A percentile compares a stretch with the other conserved stretches of the same genome.
phyloP scores from a whole-genome alignment of 441 rosid species.

The Daphne laureola region DNA sequence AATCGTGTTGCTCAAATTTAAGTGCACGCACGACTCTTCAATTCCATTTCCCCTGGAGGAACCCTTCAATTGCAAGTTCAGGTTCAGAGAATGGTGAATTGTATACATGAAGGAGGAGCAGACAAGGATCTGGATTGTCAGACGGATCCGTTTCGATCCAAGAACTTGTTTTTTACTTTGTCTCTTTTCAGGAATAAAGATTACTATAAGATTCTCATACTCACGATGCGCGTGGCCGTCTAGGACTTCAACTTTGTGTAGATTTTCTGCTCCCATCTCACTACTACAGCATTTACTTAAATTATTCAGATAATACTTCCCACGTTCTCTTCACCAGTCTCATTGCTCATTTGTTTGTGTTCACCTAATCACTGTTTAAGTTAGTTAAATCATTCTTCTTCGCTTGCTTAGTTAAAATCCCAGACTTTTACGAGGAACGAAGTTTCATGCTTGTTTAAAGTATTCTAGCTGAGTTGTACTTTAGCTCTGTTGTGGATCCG shows the following conservation, averaged over 20 bases:
- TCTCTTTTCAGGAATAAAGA: constrained; percentile 12
- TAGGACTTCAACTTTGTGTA: background rate
- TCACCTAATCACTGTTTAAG: constrained; percentile 12
- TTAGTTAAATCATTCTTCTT: background rate
- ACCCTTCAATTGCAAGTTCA: background rate
- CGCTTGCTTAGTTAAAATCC: background rate
- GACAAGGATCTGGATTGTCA: constrained; percentile 22
- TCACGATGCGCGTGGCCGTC: constrained; percentile 19
- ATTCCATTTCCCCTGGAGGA: too few species aligned
- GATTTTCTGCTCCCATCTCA: background rate
- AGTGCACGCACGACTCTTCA: too few species aligned
- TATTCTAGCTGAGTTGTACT: constrained; percentile 36
- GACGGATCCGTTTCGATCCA: constrained; percentile 4
- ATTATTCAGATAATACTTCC: constrained; percentile 14
- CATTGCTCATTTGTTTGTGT: background rate
- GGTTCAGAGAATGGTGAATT: background rate
- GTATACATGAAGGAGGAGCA: constrained; percentile 7
- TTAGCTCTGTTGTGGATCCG: constrained; percentile 15
- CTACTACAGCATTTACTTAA: background rate
- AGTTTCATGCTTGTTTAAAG: constrained; percentile 11
- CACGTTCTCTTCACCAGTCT: constrained; percentile 32
- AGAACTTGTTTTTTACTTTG: background rate
- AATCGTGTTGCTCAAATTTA: too few species aligned
- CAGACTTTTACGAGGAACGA: constrained; percentile 7
- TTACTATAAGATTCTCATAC: constrained; percentile 13